phyloP scores from a whole-genome alignment of 257 asterid genomes.

The Solanum acaule region DNA sequence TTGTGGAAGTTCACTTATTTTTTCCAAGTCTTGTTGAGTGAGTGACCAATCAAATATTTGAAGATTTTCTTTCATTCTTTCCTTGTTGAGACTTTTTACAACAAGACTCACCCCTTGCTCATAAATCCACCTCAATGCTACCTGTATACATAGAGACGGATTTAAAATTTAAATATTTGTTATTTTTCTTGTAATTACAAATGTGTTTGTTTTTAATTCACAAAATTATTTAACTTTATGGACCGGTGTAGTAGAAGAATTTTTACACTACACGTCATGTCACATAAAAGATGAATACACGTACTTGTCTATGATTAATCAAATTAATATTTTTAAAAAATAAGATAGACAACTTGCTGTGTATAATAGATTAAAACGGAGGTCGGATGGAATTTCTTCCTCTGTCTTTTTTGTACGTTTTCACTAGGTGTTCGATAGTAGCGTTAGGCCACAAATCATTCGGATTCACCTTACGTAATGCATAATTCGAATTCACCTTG shows the following conservation, averaged over 20 bases:
- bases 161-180: neutral
- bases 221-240: neutral
- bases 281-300: neutral
- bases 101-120: constrained; percentile 51
- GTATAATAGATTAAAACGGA: too few relatives aligned
- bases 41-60: constrained; percentile 45
- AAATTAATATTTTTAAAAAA: too few relatives aligned
- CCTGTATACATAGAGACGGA: neutral
- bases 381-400: too few relatives aligned
- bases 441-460: too few relatives aligned
- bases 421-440: too few relatives aligned
- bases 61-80: constrained; percentile 49
- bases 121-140: constrained; percentile 49
- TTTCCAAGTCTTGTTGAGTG: constrained; percentile 19
- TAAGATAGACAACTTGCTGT: too few relatives aligned
- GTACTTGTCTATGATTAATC: too few relatives aligned
- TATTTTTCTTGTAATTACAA: neutral
- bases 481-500: too few relatives aligned
- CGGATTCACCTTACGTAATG: too few relatives aligned
- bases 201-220: neutral
- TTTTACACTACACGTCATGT: neutral
- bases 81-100: constrained; percentile 47
- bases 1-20: constrained; percentile 33
- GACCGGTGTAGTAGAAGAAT: neutral
- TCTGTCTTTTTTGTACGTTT: too few relatives aligned